Percentiles rank a stretch among this genome's conserved stretches.
Evolutionary conservation across 345 rosid genomes (phyloP).

Genomic region (Carallia pectinifolia): DNA sequence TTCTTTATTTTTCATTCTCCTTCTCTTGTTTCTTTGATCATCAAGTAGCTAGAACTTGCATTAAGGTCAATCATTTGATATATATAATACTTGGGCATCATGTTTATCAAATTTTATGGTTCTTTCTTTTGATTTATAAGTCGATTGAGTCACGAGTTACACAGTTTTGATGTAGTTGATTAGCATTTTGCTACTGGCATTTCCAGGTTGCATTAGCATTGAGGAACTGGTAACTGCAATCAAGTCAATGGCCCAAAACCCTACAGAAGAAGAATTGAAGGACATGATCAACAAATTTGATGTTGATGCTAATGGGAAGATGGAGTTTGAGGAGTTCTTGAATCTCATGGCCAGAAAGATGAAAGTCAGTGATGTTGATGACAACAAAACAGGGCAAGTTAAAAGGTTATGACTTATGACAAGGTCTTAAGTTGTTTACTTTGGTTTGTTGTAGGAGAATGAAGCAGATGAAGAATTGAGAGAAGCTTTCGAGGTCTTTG

Average conservation of each 20-base stretch:
- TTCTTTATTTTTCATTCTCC: neutral
- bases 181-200: neutral
- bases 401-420: no score
- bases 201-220: slow-evolving; percentile 56
- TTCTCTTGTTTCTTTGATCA: neutral
- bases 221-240: slow-evolving; percentile 55
- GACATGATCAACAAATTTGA: slow-evolving; percentile 62
- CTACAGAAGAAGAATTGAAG: slow-evolving; percentile 62
- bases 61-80: no score
- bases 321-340: slow-evolving; percentile 67
- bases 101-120: no score
- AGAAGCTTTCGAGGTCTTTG: slow-evolving; percentile 24
- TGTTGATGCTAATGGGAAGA: slow-evolving; percentile 51
- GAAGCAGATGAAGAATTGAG: slow-evolving; percentile 20
- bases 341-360: slow-evolving; percentile 66
- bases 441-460: slow-evolving; percentile 9
- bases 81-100: no score
- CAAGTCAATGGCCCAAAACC: slow-evolving; percentile 48
- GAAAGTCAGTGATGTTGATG: slow-evolving; percentile 35
- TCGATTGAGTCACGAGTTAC: no score
- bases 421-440: no score
- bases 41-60: no score
- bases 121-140: no score
- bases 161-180: no score
- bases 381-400: no score